Percentiles rank a stretch among this genome's conserved stretches.
Conservation (phyloP, 139 green algal species). For the Diplosphaera chodatii region DNA sequence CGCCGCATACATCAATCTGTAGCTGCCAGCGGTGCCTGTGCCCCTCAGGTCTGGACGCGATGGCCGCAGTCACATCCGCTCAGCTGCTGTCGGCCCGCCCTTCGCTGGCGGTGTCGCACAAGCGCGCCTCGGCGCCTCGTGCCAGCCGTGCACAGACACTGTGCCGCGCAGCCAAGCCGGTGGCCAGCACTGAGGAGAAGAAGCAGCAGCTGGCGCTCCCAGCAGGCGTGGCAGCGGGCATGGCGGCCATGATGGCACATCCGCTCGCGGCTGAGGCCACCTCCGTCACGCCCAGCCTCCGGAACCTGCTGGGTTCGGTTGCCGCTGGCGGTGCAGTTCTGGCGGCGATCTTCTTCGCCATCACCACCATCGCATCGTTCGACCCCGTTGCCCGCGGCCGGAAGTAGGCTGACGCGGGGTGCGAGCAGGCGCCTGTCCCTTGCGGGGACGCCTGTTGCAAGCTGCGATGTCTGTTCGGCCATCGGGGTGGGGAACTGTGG, state of each 20-base stretch:
- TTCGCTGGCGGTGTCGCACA: not conserved
- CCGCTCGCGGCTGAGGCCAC: slow-evolving; percentile 71
- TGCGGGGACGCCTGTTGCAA: no score
- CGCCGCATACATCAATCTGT: not conserved
- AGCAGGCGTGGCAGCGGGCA: slow-evolving; percentile 48
- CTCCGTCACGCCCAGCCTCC: slow-evolving; percentile 84
- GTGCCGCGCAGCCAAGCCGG: not conserved
- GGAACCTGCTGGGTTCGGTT: slow-evolving; percentile 88
- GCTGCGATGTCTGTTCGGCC: no score
- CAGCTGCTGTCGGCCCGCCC: not conserved
- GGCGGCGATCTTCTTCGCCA: slow-evolving; percentile 65
- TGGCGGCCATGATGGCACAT: slow-evolving; percentile 46
- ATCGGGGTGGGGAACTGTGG: no score
- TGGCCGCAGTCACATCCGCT: not conserved
- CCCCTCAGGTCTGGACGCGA: not conserved
- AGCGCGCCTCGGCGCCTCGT: not conserved
- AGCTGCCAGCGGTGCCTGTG: not conserved
- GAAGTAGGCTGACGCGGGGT: not conserved
- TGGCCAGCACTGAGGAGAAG: slow-evolving; percentile 42
- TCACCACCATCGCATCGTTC: slow-evolving; percentile 81
- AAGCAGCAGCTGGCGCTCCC: slow-evolving; percentile 34
- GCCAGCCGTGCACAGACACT: not conserved
- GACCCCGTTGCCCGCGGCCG: slow-evolving; percentile 53
- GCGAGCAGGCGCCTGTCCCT: no score
- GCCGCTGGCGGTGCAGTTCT: slow-evolving; percentile 81